Evolutionary conservation across 352 stramenopile genomes (phyloP).

Genomic region (Stephanocyclus meneghinianus): DNA sequence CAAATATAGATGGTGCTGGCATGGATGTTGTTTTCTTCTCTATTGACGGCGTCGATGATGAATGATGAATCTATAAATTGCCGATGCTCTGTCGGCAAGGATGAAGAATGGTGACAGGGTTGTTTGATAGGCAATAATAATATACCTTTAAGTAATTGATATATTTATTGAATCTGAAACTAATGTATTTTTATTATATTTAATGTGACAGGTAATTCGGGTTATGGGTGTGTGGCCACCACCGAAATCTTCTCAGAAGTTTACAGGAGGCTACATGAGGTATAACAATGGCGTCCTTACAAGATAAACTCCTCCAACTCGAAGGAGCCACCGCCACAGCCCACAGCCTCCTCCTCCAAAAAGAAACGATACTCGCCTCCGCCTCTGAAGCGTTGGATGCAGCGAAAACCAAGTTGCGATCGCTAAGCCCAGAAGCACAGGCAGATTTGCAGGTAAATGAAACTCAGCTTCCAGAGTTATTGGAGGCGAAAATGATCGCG

Average conservation of each 20-base stretch:
- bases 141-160: no score
- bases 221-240: no score
- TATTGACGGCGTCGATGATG: no score
- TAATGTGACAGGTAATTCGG: neutral
- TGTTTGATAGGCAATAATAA: neutral
- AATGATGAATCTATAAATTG: no score
- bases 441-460: slow-evolving; percentile 64
- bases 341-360: slow-evolving; percentile 23
- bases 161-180: neutral
- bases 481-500: slow-evolving; percentile 53
- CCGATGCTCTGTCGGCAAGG: no score
- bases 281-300: slow-evolving; percentile 19
- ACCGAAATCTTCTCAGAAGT: no score
- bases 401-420: slow-evolving; percentile 58
- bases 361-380: slow-evolving; percentile 31
- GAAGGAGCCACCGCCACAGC: slow-evolving; percentile 40
- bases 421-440: slow-evolving; percentile 53
- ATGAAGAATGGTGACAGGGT: no score
- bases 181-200: neutral
- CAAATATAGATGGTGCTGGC: slow-evolving; percentile 45
- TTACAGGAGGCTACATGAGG: no score
- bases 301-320: slow-evolving; percentile 47
- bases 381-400: slow-evolving; percentile 44
- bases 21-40: slow-evolving; percentile 12
- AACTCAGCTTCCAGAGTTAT: slow-evolving; percentile 70